Conservation (phyloP, 306 rosid genomes). For the Sphenostylis stenocarpa region DNA sequence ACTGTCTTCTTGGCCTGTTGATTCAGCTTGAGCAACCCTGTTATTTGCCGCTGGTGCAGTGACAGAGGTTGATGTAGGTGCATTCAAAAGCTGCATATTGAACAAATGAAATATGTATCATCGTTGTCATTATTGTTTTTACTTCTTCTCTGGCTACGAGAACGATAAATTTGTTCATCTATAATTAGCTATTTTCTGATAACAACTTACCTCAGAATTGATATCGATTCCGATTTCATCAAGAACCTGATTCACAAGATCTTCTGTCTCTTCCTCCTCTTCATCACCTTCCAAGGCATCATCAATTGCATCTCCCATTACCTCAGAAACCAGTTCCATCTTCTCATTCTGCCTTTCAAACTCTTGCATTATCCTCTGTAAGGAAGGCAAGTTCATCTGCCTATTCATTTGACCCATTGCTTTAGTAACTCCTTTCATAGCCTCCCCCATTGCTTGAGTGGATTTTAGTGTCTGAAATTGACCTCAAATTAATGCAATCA, state of each 20-base stretch:
- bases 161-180: background rate
- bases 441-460: slow-evolving; percentile 99
- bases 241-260: slow-evolving; percentile 88
- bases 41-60: slow-evolving; percentile 62
- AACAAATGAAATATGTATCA: slow-evolving; percentile 8
- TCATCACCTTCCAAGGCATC: slow-evolving; percentile 99
- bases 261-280: slow-evolving; percentile 97
- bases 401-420: slow-evolving; percentile 99
- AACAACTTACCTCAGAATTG: slow-evolving; percentile 74
- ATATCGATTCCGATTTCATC: slow-evolving; percentile 89
- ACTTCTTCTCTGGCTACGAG: background rate
- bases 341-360: slow-evolving; percentile 92
- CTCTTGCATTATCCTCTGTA: slow-evolving; percentile 94
- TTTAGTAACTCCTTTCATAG: slow-evolving; percentile 99
- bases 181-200: background rate
- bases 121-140: background rate
- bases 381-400: slow-evolving; percentile 91
- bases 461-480: slow-evolving; percentile 81
- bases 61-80: slow-evolving; percentile 68
- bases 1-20: slow-evolving; percentile 61
- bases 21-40: slow-evolving; percentile 73
- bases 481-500: background rate
- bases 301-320: slow-evolving; percentile 95
- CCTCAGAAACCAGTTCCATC: slow-evolving; percentile 84
- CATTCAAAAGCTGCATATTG: slow-evolving; percentile 62